These are phyloP conservation scores for Mycena latifolia DNA, from an alignment of 768 basidiomycete genomes.

Conservation along the genomic window DNA sequence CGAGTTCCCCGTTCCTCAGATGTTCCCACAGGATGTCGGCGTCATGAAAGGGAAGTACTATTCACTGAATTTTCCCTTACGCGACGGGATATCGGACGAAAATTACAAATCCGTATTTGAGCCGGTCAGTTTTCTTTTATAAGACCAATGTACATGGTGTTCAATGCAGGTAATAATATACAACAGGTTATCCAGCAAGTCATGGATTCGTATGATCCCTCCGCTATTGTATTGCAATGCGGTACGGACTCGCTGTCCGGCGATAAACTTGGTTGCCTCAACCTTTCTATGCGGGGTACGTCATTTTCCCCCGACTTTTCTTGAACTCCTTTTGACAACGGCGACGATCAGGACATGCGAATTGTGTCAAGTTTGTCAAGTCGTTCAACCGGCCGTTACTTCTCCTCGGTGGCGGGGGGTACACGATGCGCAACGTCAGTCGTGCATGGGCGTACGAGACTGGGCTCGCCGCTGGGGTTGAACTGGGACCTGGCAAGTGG, in stretches of 20 bases:
- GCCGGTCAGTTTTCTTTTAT: conserved; percentile 68
- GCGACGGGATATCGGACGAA: conserved; percentile 96
- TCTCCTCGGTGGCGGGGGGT: conserved; percentile 96
- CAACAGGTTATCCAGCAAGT: conserved; percentile 90
- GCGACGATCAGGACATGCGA: conserved; percentile 79
- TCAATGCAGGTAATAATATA: not conserved
- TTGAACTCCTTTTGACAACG: conserved; percentile 3
- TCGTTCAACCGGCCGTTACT: conserved; percentile 95
- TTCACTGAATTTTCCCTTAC: conserved; percentile 92
- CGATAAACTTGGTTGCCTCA: conserved; percentile 95
- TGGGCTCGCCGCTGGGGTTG: conserved; percentile 96
- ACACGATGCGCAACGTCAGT: conserved; percentile 98
- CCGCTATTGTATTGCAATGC: conserved; percentile 96
- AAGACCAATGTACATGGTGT: not conserved
- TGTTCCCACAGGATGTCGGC: conserved; percentile 79
- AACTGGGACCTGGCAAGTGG: conserved; percentile 83
- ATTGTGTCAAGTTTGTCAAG: conserved; percentile 97
- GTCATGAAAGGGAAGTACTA: conserved; percentile 96
- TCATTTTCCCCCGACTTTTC: not conserved
- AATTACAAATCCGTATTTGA: conserved; percentile 96
- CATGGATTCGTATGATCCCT: conserved; percentile 95
- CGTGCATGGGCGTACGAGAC: conserved; percentile 99
- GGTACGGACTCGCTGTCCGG: conserved; percentile 97
- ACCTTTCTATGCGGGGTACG: conserved; percentile 93
- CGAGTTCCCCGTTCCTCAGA: conserved; percentile 22